A percentile compares a stretch with the other conserved stretches of the same genome.
Conservation (phyloP, 106 monocot species). For the Dendrobium chrysotoxum region DNA sequence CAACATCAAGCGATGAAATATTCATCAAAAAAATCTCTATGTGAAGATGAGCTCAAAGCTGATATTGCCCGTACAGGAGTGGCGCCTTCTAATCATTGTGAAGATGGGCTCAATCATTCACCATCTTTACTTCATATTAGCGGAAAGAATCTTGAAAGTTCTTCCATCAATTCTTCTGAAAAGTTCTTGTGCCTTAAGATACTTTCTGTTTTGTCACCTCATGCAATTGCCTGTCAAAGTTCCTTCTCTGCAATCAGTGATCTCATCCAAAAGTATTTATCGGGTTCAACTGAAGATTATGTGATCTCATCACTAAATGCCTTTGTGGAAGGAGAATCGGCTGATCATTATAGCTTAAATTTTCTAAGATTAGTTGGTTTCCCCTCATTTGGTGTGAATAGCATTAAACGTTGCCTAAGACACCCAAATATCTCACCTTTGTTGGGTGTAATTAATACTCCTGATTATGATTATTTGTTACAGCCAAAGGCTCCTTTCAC, state of each 20-base stretch:
- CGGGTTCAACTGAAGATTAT: slow-evolving; percentile 50
- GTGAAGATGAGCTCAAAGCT: slow-evolving; percentile 10
- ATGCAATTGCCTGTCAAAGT: slow-evolving; percentile 19
- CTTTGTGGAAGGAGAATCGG: slow-evolving; percentile 40
- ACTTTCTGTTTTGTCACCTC: slow-evolving; percentile 33
- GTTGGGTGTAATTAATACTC: slow-evolving; percentile 48
- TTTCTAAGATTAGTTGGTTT: slow-evolving; percentile 66
- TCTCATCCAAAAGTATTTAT: slow-evolving; percentile 33
- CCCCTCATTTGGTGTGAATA: slow-evolving; percentile 32
- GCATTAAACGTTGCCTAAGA: slow-evolving; percentile 35
- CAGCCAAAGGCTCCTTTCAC: slow-evolving; percentile 62
- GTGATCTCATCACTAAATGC: slow-evolving; percentile 69
- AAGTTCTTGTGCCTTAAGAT: slow-evolving; percentile 13
- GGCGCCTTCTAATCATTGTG: slow-evolving; percentile 2
- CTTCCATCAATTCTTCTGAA: background rate
- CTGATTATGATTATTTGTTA: slow-evolving; percentile 40
- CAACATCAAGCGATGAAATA: background rate
- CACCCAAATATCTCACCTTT: slow-evolving; percentile 82
- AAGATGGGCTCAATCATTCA: slow-evolving; percentile 4
- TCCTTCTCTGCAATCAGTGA: slow-evolving; percentile 34
- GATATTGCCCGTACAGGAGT: background rate
- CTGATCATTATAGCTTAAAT: slow-evolving; percentile 22
- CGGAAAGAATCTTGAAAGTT: slow-evolving; percentile 5
- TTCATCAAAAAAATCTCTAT: slow-evolving; percentile 11
- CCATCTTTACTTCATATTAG: background rate